Conservation (phyloP, 139 green algal genomes). For the Chlorella sp. region DNA sequence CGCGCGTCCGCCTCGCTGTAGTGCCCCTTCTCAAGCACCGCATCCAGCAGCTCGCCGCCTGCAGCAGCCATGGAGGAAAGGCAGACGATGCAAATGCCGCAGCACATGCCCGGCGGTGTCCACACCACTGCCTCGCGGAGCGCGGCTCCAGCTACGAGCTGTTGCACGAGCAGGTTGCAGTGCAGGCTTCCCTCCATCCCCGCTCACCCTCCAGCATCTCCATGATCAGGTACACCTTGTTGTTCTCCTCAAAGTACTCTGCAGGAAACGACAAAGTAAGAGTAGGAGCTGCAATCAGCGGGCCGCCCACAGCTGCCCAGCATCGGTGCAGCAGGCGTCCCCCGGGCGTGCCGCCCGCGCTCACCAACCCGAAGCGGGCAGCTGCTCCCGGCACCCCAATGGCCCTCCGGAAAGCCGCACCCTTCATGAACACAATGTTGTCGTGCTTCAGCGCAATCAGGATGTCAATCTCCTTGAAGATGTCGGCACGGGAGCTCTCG, state of each 20-base stretch:
- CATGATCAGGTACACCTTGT: conserved; percentile 90
- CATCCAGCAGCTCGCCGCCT: conserved; percentile 89
- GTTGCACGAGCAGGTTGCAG: no score
- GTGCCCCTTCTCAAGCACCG: conserved; percentile 77
- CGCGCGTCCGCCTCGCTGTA: conserved; percentile 87
- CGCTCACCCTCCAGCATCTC: conserved; percentile 73
- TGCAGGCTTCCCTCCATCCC: not conserved
- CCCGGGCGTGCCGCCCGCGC: no score
- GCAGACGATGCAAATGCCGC: no score
- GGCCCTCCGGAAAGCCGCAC: not conserved
- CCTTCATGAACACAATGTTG: conserved; percentile 88
- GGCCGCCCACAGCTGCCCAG: no score
- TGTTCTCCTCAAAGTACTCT: conserved; percentile 90
- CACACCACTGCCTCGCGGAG: no score
- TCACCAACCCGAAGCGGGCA: no score
- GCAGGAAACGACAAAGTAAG: not conserved
- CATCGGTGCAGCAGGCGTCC: no score
- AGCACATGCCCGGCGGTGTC: no score
- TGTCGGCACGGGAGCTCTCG: conserved; percentile 81
- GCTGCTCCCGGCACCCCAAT: no score
- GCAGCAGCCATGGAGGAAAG: not conserved
- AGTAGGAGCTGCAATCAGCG: not conserved
- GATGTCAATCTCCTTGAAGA: conserved; percentile 96
- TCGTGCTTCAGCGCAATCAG: conserved; percentile 81
- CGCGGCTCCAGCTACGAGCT: no score